Conservation (phyloP, 139 green algal genomes). For the Trebouxia sp. region DNA sequence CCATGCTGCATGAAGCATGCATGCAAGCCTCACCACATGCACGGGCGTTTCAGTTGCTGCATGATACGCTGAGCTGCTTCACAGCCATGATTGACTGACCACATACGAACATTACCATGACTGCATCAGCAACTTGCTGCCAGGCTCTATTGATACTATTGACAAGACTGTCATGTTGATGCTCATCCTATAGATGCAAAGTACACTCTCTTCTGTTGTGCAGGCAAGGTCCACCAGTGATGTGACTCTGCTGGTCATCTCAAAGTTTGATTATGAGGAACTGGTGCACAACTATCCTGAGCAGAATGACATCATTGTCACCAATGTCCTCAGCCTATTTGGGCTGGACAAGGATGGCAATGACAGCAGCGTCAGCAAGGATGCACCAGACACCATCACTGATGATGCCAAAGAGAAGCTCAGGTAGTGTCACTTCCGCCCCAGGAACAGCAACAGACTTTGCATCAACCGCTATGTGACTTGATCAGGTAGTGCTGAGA, state of each 20-base stretch:
- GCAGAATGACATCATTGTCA: constrained; percentile 49
- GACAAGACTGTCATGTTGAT: too few species aligned
- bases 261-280: constrained; percentile 43
- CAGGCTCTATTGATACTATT: too few species aligned
- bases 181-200: too few species aligned
- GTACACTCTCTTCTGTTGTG: neutral
- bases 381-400: constrained; percentile 28
- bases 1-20: too few species aligned
- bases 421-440: neutral
- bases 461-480: too few species aligned
- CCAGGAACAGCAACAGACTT: neutral
- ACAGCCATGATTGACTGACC: too few species aligned
- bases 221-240: constrained; percentile 37
- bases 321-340: constrained; percentile 39
- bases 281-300: constrained; percentile 43
- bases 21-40: too few species aligned
- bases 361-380: constrained; percentile 26
- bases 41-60: too few species aligned
- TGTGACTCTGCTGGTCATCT: constrained; percentile 41
- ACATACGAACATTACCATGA: too few species aligned
- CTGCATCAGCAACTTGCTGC: too few species aligned
- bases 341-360: constrained; percentile 41
- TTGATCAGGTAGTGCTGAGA: too few species aligned
- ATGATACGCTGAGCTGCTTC: too few species aligned
- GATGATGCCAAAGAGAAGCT: constrained; percentile 32